Evolutionary conservation across 805 yeast species (phyloP), one percentile per base, ranked within the genome.

Genomic region (Candida succiphila): DNA sequence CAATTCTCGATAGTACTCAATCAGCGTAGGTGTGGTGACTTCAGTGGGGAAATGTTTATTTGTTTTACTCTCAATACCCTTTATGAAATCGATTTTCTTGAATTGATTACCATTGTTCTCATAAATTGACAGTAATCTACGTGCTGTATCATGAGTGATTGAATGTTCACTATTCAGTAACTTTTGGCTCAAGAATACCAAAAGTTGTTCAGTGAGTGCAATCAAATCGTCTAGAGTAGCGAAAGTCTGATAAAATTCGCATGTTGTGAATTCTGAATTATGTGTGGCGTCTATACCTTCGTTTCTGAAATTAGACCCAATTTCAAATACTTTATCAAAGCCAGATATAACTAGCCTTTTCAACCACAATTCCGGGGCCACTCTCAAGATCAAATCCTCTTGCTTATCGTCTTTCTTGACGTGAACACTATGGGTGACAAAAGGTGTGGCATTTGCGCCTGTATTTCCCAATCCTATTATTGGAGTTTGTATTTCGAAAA

Each of bases 351-450:
- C 71, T 32, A 92, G 58, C 42, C 82, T 70, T 50, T 92, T 92
- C 35, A 92, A 67, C 96, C 96, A 92, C 25, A 92, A 59, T 49
- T 89, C 98, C 0, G 98, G 98, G 0, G 98, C 96, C 2, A 92
- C 89, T 28, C 98, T 61, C 29, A 92, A 54, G 35, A 72, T 78
- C 7, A 86, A 55, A 10, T 60, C 58, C 1, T 47, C 33, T 2
- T 40, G 39, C 8, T 40, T 36, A 9, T 37, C 49, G 3, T 44
- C 48, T 2, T 39, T 39, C 18, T 56, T 46, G 37, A 65, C 34
- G 20, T 65, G 67, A 2, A 32, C 41, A 13, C 56, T 48, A 2
- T 41, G 33, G 0, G 96, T 86, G 1, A 48, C 48, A 45, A 92
- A 92, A 0, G 97, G 95, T n/a, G 70, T 69, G 0, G 98, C 97